Conservation (phyloP, 345 rosid genomes). For the Linum trigynum region DNA sequence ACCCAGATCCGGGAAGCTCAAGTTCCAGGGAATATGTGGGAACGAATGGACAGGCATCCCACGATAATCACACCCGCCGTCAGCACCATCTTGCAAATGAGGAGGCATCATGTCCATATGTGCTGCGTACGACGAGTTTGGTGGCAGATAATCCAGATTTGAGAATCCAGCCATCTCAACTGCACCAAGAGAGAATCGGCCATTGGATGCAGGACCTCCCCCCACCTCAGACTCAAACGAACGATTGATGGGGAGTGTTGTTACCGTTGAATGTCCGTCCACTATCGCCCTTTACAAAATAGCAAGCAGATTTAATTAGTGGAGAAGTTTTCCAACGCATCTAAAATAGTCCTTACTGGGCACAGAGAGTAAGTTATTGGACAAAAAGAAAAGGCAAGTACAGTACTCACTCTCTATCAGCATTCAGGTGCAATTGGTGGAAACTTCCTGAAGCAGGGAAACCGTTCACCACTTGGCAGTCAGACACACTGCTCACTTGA, state of each 20-base stretch:
- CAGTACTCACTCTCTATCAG: background rate
- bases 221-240: background rate
- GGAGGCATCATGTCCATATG: background rate
- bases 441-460: background rate
- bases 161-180: background rate
- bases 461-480: background rate
- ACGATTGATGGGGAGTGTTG: background rate
- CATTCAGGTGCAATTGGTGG: background rate
- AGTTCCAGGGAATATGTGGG: background rate
- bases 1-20: background rate
- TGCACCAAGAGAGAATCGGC: background rate
- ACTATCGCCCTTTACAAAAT: background rate
- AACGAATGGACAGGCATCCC: background rate
- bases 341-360: too few species aligned
- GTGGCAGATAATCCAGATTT: background rate
- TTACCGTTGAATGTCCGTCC: background rate
- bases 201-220: background rate
- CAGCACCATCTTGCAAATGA: background rate
- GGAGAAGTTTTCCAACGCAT: too few species aligned
- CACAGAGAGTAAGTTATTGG: too few species aligned
- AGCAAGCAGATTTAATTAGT: too few species aligned
- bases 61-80: background rate
- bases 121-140: background rate
- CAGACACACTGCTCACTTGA: background rate
- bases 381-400: too few species aligned